A percentile compares a stretch with the other conserved stretches of the same genome.
These are phyloP conservation scores for Abrus pulchellus DNA, from an alignment of 306 rosid genomes.

Conservation along the genomic window DNA sequence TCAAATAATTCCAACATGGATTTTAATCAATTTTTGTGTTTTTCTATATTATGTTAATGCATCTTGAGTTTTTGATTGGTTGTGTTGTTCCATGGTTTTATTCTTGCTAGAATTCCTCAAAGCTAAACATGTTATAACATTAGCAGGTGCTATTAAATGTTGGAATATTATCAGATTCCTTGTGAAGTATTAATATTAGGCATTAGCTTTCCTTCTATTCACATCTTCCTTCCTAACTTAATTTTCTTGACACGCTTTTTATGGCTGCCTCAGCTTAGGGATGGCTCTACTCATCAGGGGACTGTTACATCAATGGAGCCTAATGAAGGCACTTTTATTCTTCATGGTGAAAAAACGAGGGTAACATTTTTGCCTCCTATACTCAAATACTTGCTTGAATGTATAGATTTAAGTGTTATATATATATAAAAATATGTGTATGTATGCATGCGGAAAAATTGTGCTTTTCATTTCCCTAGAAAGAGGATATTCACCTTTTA, in stretches of 20 bases:
- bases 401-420: neutral
- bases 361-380: conserved; percentile 49
- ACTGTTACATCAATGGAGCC: conserved; percentile 98
- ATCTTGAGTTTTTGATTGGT: neutral
- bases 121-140: neutral
- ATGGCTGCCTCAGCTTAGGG: conserved; percentile 74
- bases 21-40: neutral
- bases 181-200: conserved; percentile 12
- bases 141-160: neutral
- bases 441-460: too few species aligned
- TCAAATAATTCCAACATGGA: neutral
- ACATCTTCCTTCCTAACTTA: conserved; percentile 1
- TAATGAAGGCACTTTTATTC: conserved; percentile 85
- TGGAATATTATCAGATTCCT: conserved; percentile 26
- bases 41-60: neutral
- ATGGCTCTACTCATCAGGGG: conserved; percentile 90
- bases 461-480: neutral
- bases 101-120: neutral
- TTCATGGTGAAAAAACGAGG: conserved; percentile 79
- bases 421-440: too few species aligned
- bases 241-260: conserved; percentile 41
- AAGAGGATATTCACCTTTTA: conserved; percentile 2
- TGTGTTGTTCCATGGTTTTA: neutral
- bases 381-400: conserved; percentile 12
- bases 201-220: conserved; percentile 15